Conservation (phyloP, 2,329 filamentous ascomycete genomes). For the Paraphaeosphaeria minitans region DNA sequence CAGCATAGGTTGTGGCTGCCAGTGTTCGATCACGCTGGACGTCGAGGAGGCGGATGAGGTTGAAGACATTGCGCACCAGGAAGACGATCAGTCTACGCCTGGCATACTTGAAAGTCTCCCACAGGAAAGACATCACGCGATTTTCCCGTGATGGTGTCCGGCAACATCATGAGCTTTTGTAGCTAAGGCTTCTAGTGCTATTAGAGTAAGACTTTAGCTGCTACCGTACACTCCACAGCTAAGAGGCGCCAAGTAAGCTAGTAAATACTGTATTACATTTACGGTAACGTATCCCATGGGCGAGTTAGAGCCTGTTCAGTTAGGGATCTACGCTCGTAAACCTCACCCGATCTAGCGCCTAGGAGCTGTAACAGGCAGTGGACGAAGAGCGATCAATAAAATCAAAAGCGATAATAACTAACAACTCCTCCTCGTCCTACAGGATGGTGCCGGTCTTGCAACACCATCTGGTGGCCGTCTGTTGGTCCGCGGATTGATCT, state of each 20-base stretch:
- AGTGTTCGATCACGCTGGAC: not conserved
- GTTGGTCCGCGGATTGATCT: not conserved
- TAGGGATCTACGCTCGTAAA: no score
- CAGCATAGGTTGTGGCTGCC: not conserved
- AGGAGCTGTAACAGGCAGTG: not conserved
- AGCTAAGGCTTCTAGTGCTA: not conserved
- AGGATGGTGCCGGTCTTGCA: not conserved
- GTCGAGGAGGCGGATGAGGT: not conserved
- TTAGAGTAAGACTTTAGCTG: no score
- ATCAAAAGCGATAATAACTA: no score
- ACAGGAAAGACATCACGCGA: not conserved
- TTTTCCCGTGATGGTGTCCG: not conserved
- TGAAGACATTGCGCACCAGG: not conserved
- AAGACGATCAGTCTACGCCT: not conserved
- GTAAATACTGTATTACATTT: no score
- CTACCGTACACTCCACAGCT: no score
- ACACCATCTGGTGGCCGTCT: not conserved
- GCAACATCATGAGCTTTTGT: not conserved
- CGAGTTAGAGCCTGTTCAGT: no score
- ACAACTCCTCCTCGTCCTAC: not conserved
- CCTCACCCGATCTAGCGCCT: no score
- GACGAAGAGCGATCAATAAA: not conserved
- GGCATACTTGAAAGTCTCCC: not conserved
- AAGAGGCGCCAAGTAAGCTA: no score
- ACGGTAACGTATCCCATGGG: no score